phyloP scores from a whole-genome alignment of 495 filamentous ascomycete genomes.

The Xylaria telfairii region DNA sequence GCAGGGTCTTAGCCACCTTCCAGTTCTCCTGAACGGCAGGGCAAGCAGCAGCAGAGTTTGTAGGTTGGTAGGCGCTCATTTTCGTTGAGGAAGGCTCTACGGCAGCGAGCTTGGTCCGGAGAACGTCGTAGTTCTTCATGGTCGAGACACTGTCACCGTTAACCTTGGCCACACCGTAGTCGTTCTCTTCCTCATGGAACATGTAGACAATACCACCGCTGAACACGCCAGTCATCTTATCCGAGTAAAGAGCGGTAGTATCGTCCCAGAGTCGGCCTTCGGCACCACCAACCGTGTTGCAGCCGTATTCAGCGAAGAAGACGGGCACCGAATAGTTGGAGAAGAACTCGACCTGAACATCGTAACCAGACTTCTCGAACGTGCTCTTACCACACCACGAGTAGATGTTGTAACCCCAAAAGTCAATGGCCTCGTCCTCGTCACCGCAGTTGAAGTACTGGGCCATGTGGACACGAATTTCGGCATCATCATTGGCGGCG shows the following conservation, averaged over 20 bases:
- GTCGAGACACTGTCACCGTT: constrained; percentile 62
- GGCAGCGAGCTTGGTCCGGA: constrained; percentile 72
- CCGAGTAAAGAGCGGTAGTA: constrained; percentile 79
- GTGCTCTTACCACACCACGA: constrained; percentile 91
- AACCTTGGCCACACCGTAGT: constrained; percentile 84
- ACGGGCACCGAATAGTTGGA: constrained; percentile 84
- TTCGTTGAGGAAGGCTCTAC: constrained; percentile 70
- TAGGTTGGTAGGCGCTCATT: constrained; percentile 73
- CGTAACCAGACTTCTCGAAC: constrained; percentile 76
- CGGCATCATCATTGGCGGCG: constrained; percentile 86
- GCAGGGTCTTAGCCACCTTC: constrained; percentile 72
- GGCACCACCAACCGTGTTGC: constrained; percentile 68
- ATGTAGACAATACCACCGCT: constrained; percentile 97
- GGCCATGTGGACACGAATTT: constrained; percentile 78
- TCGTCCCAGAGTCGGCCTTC: constrained; percentile 82
- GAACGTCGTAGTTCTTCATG: constrained; percentile 74
- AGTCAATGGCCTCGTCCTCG: constrained; percentile 73
- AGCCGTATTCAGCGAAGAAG: constrained; percentile 99
- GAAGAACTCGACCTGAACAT: constrained; percentile 81
- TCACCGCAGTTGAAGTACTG: constrained; percentile 92
- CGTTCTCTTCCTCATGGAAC: constrained; percentile 91
- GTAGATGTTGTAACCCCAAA: constrained; percentile 99
- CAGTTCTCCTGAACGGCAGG: constrained; percentile 69
- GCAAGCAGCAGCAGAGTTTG: constrained; percentile 78
- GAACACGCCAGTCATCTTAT: constrained; percentile 82